Percentiles rank a stretch among this genome's conserved stretches.
phyloP scores from a whole-genome alignment of 2,329 filamentous ascomycete species.

The Bipolaris victoriae region DNA sequence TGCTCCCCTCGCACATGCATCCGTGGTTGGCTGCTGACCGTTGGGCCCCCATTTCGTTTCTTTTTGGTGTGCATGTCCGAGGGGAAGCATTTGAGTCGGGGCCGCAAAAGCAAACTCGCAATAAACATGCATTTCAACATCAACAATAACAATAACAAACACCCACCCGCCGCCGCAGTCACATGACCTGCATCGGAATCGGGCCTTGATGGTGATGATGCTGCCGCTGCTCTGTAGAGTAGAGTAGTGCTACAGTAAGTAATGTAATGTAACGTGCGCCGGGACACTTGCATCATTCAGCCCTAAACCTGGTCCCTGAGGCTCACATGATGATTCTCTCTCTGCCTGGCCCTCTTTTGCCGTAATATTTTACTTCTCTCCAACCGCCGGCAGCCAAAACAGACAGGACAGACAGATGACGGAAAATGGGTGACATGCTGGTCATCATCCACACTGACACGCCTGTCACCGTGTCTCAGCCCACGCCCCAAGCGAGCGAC shows the following conservation, averaged over 20 bases:
- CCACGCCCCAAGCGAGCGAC: conserved; percentile 21
- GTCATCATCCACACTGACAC: background rate
- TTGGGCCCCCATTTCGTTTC: background rate
- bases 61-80: background rate
- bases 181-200: background rate
- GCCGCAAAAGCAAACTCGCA: background rate
- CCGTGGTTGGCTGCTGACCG: background rate
- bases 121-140: background rate
- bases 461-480: conserved; percentile 25
- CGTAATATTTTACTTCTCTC: no score
- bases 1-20: background rate
- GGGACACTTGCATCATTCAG: background rate
- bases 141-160: background rate
- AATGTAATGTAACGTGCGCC: background rate
- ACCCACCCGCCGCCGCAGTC: background rate
- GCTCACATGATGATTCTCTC: background rate
- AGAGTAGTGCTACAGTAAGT: no score
- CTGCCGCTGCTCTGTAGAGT: background rate
- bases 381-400: no score
- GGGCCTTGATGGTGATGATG: background rate
- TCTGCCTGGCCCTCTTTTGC: background rate
- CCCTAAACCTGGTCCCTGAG: background rate
- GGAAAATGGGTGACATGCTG: background rate
- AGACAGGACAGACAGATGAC: background rate
- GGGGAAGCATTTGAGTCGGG: background rate